These are phyloP conservation scores for Micractinium conductrix DNA, from an alignment of 139 green algal genomes.

Conservation along the genomic window DNA sequence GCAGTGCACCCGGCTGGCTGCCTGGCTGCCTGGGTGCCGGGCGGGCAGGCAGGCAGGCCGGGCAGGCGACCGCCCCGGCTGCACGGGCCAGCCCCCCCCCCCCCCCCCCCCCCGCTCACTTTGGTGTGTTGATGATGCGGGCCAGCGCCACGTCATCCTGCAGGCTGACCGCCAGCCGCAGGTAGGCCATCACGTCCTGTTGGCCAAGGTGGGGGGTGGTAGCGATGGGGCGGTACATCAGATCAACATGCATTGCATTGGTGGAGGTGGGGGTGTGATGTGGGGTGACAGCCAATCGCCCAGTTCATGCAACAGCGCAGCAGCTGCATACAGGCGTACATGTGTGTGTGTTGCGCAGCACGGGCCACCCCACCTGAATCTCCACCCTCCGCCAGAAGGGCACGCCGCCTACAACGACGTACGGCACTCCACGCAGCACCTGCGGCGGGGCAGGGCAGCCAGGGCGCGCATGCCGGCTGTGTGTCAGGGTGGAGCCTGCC, in stretches of 20 bases:
- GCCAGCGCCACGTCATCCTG: slow-evolving; percentile 57
- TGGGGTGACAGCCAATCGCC: not conserved
- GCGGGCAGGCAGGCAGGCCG: too few relatives aligned
- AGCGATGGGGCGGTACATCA: not conserved
- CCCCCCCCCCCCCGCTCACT: not conserved
- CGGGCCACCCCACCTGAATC: slow-evolving; percentile 41
- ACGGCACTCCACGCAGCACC: slow-evolving; percentile 44
- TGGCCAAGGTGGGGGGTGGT: not conserved
- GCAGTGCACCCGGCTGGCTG: too few relatives aligned
- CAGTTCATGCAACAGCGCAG: too few relatives aligned
- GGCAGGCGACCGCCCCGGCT: too few relatives aligned
- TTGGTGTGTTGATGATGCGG: slow-evolving; percentile 66
- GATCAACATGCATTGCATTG: not conserved
- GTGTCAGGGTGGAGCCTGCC: too few relatives aligned
- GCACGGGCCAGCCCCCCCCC: too few relatives aligned
- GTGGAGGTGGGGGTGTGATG: not conserved
- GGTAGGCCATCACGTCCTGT: slow-evolving; percentile 65
- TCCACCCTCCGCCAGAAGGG: slow-evolving; percentile 63
- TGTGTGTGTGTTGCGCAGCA: not conserved
- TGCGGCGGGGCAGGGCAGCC: slow-evolving; percentile 14
- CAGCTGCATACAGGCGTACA: not conserved
- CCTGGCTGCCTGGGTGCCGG: too few relatives aligned
- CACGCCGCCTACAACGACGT: slow-evolving; percentile 55
- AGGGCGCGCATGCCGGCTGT: too few relatives aligned
- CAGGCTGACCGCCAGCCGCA: slow-evolving; percentile 56